A percentile compares a stretch with the other conserved stretches of the same genome.
Conservation (phyloP, 2,329 filamentous ascomycete genomes). For the Aurifilum marmelostoma region DNA sequence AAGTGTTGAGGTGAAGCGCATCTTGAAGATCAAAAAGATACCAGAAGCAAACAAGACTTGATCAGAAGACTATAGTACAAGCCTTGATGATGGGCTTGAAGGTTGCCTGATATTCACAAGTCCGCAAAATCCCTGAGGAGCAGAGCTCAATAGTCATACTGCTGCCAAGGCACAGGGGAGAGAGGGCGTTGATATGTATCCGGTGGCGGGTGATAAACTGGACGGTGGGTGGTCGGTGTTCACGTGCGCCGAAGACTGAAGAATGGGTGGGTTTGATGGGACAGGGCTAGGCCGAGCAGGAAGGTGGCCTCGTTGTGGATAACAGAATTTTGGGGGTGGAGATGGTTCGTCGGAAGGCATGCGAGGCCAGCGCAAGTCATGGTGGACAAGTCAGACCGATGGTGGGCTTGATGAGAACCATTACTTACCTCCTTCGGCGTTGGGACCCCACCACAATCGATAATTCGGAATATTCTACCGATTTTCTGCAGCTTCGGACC, state of each 20-base stretch:
- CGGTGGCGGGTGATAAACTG: background rate
- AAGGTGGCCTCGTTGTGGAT: background rate
- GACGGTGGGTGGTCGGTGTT: background rate
- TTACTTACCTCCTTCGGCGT: background rate
- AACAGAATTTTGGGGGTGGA: background rate
- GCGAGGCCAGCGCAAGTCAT: background rate
- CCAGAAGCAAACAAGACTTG: background rate
- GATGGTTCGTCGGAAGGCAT: background rate
- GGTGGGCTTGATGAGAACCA: background rate
- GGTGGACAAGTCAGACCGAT: background rate
- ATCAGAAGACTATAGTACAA: background rate
- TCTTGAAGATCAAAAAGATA: slow-evolving; percentile 3
- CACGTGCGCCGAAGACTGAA: background rate
- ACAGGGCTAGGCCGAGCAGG: background rate
- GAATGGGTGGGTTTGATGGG: background rate
- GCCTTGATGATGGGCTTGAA: background rate
- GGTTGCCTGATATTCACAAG: background rate
- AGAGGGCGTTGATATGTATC: slow-evolving; percentile 7
- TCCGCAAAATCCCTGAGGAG: background rate
- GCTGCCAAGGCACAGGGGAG: background rate
- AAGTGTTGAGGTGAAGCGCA: slow-evolving; percentile 18
- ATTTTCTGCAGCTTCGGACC: background rate
- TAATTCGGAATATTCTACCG: background rate
- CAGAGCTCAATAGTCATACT: background rate
- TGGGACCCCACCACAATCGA: background rate